Evolutionary conservation across 1,284 basidiomycete genomes (phyloP), one percentile per base, ranked within the genome.

Genomic region (Xerocomus minutiporus): DNA sequence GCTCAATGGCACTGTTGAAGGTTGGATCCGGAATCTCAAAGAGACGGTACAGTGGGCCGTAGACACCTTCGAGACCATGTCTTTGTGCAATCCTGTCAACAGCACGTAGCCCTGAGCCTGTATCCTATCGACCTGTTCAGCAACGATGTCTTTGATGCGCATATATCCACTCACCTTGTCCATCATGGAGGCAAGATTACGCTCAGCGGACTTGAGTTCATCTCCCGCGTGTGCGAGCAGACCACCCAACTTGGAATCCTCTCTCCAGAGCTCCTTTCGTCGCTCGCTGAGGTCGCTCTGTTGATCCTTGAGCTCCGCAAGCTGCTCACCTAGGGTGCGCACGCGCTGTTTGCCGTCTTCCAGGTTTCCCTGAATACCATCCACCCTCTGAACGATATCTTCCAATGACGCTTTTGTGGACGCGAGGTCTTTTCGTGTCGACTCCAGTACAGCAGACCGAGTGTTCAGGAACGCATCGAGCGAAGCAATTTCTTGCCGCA

Each of bases 241-340:
- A 55, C 87, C 88, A 54, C 88, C 83, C 29, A 97, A 73, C 71
- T 92, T 95, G 1, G 91, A 86, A 60, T 98, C 94, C 68, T 97
- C 93, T 62, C 95, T 83, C 96, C 97, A 98, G 26, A 95, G 71
- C 55, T 95, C 93, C 78, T 96, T 98, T 64, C 90, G 76, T 72
- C 82, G 80, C 71, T 97, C 94, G 42, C 75, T 80, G 62, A 91
- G 73, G 55, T 83, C 86, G 35, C 79, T 79, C 56, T 90, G 81
- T 61, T 89, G 75, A 53, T 88, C 86, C 70, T 85, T 91, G 53
- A 92, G 71, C 54, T 71, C 69, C 1, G 77, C 73, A 41, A 90
- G 76, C 56, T 87, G 80, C 46, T 88, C 86, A 26, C 78, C 74
- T 36, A 93, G 77, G 46, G 88, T 82, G 57, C 79, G 80, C 44